Evolutionary conservation across 345 rosid species (phyloP).

Genomic region (Adansonia digitata): DNA sequence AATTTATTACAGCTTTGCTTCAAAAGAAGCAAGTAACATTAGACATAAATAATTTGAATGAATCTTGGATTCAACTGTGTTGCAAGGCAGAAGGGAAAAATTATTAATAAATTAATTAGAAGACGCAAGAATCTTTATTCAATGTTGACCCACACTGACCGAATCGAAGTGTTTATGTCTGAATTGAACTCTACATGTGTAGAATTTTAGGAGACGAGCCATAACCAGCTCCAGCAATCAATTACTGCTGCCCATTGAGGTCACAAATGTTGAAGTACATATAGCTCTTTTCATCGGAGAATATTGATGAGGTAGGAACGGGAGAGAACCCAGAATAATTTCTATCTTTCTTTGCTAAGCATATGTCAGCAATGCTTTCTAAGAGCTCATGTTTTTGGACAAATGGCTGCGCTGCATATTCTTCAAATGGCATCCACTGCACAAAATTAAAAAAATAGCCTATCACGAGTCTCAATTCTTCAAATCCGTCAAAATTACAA

Average conservation of each 20-base stretch:
- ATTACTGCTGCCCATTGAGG: constrained; percentile 13
- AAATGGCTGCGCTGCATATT: constrained; percentile 31
- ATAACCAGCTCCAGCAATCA: too few species aligned
- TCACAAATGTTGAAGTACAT: constrained; percentile 29
- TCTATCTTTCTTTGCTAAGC: constrained; percentile 30
- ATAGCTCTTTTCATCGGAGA: constrained; percentile 18
- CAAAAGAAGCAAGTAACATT: too few species aligned
- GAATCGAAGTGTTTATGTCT: background rate
- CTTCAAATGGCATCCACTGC: constrained; percentile 78
- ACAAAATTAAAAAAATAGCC: too few species aligned
- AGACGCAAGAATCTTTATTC: background rate
- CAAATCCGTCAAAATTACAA: too few species aligned
- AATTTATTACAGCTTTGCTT: background rate
- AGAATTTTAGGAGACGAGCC: background rate
- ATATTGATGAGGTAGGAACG: constrained; percentile 19
- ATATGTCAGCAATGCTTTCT: constrained; percentile 28
- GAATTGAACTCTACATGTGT: background rate
- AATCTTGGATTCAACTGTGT: too few species aligned
- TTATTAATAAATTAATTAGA: too few species aligned
- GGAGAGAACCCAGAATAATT: constrained; percentile 34
- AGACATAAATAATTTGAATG: too few species aligned
- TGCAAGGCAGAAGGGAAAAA: too few species aligned
- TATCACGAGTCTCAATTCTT: too few species aligned
- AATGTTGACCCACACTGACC: background rate
- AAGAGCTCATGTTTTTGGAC: constrained; percentile 29